These are phyloP conservation scores for Creolimax fragrantissima DNA, from an alignment of 78 protist species.

Conservation along the genomic window DNA sequence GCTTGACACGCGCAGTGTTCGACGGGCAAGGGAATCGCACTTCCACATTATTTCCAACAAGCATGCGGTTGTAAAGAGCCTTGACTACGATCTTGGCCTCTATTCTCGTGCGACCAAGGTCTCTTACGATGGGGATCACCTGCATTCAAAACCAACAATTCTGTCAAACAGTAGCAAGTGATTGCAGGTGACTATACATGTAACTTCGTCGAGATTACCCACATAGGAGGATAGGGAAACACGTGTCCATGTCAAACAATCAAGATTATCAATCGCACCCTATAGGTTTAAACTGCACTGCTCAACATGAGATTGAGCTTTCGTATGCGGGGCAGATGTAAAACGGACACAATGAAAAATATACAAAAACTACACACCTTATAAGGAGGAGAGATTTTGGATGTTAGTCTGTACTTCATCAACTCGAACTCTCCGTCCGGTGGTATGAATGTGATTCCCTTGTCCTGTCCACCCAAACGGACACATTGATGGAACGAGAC, in stretches of 20 bases:
- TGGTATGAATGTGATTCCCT: constrained; percentile 77
- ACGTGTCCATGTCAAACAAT: too few species aligned
- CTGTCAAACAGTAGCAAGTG: too few species aligned
- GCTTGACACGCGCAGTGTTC: constrained; percentile 78
- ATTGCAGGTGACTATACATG: too few species aligned
- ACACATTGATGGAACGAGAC: constrained; percentile 94
- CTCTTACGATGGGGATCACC: constrained; percentile 73
- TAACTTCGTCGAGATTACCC: too few species aligned
- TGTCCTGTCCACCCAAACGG: constrained; percentile 55
- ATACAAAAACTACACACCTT: too few species aligned
- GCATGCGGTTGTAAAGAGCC: constrained; percentile 4
- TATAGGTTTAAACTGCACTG: too few species aligned
- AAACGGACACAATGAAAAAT: too few species aligned
- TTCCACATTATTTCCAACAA: constrained; percentile 25
- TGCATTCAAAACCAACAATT: too few species aligned
- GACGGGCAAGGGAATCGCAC: constrained; percentile 79
- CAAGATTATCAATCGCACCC: too few species aligned
- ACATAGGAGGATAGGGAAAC: too few species aligned
- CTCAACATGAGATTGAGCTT: too few species aligned
- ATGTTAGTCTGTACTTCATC: constrained; percentile 93
- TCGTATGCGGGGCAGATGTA: too few species aligned
- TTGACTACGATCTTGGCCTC: constrained; percentile 63
- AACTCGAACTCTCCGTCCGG: constrained; percentile 98
- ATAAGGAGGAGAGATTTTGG: constrained; percentile 85
- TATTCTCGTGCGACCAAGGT: constrained; percentile 77